phyloP scores from a whole-genome alignment of 1,139 yeast genomes.

The Debaryomyces coudertii region DNA sequence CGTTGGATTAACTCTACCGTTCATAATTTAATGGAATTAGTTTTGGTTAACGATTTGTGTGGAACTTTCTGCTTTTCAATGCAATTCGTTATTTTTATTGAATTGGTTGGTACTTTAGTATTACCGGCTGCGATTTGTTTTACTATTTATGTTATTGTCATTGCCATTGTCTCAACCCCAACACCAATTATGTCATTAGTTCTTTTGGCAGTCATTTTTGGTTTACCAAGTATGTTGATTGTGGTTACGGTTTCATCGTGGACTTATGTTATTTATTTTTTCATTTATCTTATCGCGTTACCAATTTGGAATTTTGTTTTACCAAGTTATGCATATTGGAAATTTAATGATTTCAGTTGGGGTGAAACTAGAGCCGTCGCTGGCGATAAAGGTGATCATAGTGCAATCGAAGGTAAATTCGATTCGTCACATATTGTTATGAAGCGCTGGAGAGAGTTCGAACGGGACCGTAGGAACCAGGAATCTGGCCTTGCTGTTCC shows the following conservation, averaged over 20 bases:
- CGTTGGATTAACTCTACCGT: constrained; percentile 99
- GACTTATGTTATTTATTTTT: constrained; percentile 80
- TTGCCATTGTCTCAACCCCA: constrained; percentile 77
- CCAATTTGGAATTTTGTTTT: constrained; percentile 95
- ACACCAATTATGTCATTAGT: constrained; percentile 83
- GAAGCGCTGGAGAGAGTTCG: constrained; percentile 95
- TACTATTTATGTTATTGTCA: constrained; percentile 78
- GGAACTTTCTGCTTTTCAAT: constrained; percentile 97
- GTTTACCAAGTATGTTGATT: constrained; percentile 85
- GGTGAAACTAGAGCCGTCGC: constrained; percentile 92
- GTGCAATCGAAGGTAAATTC: constrained; percentile 74
- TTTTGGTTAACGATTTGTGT: constrained; percentile 85
- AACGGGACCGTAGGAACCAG: constrained; percentile 57
- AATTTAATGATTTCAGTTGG: constrained; percentile 98
- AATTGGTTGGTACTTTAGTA: constrained; percentile 86
- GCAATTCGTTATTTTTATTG: constrained; percentile 92
- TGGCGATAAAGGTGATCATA: constrained; percentile 69
- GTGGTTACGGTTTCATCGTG: constrained; percentile 84
- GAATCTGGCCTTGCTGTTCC: constrained; percentile 41
- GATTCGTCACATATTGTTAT: constrained; percentile 85
- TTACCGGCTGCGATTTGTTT: constrained; percentile 91
- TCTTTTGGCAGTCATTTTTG: constrained; percentile 79
- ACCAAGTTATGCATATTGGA: constrained; percentile 92
- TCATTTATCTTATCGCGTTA: constrained; percentile 75
- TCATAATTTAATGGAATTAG: constrained; percentile 90